A percentile compares a stretch with the other conserved stretches of the same genome.
Conservation (phyloP, 2,329 filamentous ascomycete genomes). For the Pyricularia sp. region DNA sequence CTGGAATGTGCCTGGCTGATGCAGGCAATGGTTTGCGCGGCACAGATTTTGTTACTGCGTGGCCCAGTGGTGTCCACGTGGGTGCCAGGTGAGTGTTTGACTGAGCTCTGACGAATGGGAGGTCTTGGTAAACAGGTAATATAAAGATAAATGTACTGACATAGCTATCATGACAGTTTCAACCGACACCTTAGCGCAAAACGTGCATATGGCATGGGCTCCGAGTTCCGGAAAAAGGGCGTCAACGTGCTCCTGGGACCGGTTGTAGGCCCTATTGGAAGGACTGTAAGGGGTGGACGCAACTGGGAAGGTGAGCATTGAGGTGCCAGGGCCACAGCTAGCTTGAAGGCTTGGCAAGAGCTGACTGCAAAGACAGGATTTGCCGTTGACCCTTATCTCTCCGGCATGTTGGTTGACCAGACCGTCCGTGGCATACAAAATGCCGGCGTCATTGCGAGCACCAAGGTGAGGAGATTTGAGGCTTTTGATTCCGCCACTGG, state of each 20-base stretch:
- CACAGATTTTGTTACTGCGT: conserved; percentile 32
- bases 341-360: not conserved
- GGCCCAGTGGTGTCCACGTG: conserved; percentile 31
- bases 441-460: conserved; percentile 61
- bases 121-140: not conserved
- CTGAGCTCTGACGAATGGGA: not conserved
- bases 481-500: not conserved
- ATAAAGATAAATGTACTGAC: not conserved
- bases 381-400: conserved; percentile 53
- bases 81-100: conserved; percentile 22
- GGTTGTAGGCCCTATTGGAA: conserved; percentile 57
- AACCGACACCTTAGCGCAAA: conserved; percentile 60
- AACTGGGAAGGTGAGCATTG: conserved; percentile 42
- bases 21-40: conserved; percentile 33
- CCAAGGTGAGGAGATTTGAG: conserved; percentile 28
- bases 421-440: conserved; percentile 63
- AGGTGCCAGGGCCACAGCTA: not conserved
- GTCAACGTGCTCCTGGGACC: conserved; percentile 72
- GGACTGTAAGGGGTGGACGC: conserved; percentile 50
- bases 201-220: conserved; percentile 64
- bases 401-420: conserved; percentile 28
- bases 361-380: conserved; percentile 19
- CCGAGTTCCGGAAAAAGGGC: conserved; percentile 68
- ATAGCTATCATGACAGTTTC: conserved; percentile 37
- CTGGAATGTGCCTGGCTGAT: conserved; percentile 34